A percentile compares a stretch with the other conserved stretches of the same genome.
phyloP scores from a whole-genome alignment of 140 eudicot genomes.

The Artemisia princeps region DNA sequence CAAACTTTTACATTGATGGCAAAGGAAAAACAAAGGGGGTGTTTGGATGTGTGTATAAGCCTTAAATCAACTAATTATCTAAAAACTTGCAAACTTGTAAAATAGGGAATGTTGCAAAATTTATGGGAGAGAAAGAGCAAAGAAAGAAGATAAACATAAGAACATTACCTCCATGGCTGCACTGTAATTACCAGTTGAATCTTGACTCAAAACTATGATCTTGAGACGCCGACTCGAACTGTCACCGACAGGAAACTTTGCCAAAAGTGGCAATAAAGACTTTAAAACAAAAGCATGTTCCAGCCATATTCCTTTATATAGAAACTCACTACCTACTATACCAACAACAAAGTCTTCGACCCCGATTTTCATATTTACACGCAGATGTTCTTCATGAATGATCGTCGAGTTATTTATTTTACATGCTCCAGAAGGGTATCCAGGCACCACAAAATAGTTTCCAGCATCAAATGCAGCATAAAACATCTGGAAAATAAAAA shows the following conservation, averaged over 20 bases:
- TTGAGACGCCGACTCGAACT: constrained; percentile 46
- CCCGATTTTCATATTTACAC: constrained; percentile 35
- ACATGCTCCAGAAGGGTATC: constrained; percentile 67
- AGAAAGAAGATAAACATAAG: neutral
- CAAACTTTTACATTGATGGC: no score
- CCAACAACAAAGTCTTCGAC: constrained; percentile 57
- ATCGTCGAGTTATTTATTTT: constrained; percentile 36
- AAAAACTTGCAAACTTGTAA: neutral
- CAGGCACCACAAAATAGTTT: constrained; percentile 78
- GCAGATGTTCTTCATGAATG: constrained; percentile 30
- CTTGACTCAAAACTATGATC: constrained; percentile 52
- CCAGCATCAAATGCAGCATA: constrained; percentile 76
- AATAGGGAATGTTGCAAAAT: neutral
- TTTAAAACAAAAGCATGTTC: constrained; percentile 76
- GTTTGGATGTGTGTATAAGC: no score
- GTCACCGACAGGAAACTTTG: constrained; percentile 27
- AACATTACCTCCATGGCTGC: constrained; percentile 58
- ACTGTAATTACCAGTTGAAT: constrained; percentile 49
- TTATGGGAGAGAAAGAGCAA: neutral
- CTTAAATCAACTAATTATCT: neutral
- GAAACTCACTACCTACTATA: constrained; percentile 62
- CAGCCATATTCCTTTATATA: constrained; percentile 79
- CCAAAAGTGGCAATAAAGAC: constrained; percentile 60
- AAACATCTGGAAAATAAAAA: constrained; percentile 43
- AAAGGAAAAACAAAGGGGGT: no score